phyloP scores from a whole-genome alignment of 495 filamentous ascomycete genomes.

The Astrocystis sublimbata region DNA sequence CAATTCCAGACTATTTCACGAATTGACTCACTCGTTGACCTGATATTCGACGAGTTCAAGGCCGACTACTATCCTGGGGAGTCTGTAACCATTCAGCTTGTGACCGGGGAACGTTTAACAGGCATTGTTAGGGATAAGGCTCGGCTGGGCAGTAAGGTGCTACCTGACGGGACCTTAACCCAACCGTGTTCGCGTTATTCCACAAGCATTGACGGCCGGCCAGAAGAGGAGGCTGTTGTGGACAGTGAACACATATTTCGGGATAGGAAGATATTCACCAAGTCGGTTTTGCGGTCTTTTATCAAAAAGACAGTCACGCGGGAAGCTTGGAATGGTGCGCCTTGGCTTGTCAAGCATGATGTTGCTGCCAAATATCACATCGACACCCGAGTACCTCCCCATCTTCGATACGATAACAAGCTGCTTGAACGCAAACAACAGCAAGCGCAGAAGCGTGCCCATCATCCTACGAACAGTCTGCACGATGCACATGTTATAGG shows the following conservation, averaged over 20 bases:
- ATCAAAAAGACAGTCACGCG: constrained; percentile 91
- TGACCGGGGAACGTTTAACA: constrained; percentile 68
- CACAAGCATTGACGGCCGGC: constrained; percentile 69
- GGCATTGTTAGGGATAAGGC: constrained; percentile 87
- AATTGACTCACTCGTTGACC: constrained; percentile 81
- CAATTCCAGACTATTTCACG: constrained; percentile 90
- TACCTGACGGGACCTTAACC: constrained; percentile 64
- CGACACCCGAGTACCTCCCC: constrained; percentile 76
- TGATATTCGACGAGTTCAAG: constrained; percentile 76
- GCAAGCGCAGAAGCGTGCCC: constrained; percentile 67
- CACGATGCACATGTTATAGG: constrained; percentile 45
- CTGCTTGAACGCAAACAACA: constrained; percentile 72
- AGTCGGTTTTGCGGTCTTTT: constrained; percentile 88
- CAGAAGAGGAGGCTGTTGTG: constrained; percentile 72
- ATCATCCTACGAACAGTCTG: constrained; percentile 34
- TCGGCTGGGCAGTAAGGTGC: constrained; percentile 61
- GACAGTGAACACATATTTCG: constrained; percentile 82
- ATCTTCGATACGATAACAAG: constrained; percentile 78
- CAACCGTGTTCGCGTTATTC: constrained; percentile 76
- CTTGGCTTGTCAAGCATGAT: constrained; percentile 89
- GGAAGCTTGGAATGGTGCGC: constrained; percentile 91
- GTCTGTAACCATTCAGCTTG: constrained; percentile 69
- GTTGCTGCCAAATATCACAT: constrained; percentile 85
- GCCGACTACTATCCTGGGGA: constrained; percentile 94
- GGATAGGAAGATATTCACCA: constrained; percentile 92